A percentile compares a stretch with the other conserved stretches of the same genome.
Evolutionary conservation across 495 filamentous ascomycete genomes (phyloP).

Genomic region (Cairneyella variabilis): DNA sequence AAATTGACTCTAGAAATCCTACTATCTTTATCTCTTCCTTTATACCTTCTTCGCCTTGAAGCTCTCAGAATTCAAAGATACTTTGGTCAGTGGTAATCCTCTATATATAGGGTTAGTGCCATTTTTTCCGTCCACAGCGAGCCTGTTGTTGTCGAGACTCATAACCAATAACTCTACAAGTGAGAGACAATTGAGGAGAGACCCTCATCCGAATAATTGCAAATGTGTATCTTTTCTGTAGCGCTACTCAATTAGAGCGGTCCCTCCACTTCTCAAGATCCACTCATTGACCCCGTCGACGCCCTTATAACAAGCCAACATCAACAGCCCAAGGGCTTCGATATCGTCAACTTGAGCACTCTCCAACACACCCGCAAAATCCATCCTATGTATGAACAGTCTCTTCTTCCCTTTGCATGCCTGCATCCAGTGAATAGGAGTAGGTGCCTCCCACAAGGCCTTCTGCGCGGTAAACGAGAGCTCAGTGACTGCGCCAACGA

Average conservation of each 20-base stretch:
- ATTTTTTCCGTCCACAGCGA: too few species aligned
- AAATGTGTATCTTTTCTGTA: too few species aligned
- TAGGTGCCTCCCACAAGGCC: slow-evolving; percentile 37
- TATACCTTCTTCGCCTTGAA: too few species aligned
- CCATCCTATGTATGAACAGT: slow-evolving; percentile 31
- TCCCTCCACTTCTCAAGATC: slow-evolving; percentile 2
- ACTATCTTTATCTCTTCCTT: too few species aligned
- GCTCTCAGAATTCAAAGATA: too few species aligned
- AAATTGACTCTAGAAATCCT: too few species aligned
- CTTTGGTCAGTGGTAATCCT: too few species aligned
- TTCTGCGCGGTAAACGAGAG: slow-evolving; percentile 21
- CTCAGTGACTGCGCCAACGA: neutral
- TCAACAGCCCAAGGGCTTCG: slow-evolving; percentile 39
- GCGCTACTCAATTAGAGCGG: slow-evolving; percentile 1
- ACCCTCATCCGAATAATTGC: too few species aligned
- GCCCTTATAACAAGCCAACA: slow-evolving; percentile 36
- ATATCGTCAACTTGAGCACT: slow-evolving; percentile 35
- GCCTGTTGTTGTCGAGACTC: too few species aligned
- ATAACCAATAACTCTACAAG: too few species aligned
- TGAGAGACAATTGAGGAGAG: too few species aligned
- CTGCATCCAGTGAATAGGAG: slow-evolving; percentile 36
- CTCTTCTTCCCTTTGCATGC: slow-evolving; percentile 37
- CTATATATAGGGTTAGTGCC: too few species aligned
- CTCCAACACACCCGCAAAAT: slow-evolving; percentile 30
- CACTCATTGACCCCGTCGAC: slow-evolving; percentile 27